Conservation (phyloP, 352 stramenopile species). For the Pythium aquatile region DNA sequence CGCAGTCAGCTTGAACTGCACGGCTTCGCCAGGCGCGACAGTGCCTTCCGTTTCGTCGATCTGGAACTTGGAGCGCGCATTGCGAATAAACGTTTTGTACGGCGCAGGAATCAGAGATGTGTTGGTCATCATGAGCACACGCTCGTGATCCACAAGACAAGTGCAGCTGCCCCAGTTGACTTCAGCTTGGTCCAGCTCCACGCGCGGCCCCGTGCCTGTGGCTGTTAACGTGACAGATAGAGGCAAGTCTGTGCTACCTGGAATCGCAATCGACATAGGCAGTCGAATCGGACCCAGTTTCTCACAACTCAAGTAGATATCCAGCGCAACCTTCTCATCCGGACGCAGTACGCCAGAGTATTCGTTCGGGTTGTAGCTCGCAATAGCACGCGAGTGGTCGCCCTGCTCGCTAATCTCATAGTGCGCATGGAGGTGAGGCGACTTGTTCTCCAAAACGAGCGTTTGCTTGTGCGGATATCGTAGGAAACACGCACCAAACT, state of each 20-base stretch:
- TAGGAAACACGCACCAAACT: slow-evolving; percentile 91
- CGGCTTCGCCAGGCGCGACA: slow-evolving; percentile 72
- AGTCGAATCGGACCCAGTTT: slow-evolving; percentile 91
- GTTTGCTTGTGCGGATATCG: slow-evolving; percentile 90
- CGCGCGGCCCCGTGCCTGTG: slow-evolving; percentile 76
- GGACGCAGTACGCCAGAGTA: slow-evolving; percentile 59
- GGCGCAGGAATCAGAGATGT: slow-evolving; percentile 85
- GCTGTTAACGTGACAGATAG: slow-evolving; percentile 87
- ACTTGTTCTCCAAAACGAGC: slow-evolving; percentile 88
- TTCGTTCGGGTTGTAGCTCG: slow-evolving; percentile 72
- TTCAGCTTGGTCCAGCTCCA: slow-evolving; percentile 78
- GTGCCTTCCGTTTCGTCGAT: slow-evolving; percentile 89
- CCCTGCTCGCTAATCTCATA: slow-evolving; percentile 92
- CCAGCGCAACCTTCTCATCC: slow-evolving; percentile 57
- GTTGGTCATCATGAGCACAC: slow-evolving; percentile 85
- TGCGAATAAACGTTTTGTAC: slow-evolving; percentile 94
- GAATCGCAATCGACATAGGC: slow-evolving; percentile 83
- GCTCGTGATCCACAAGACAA: slow-evolving; percentile 84
- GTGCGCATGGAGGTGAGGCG: slow-evolving; percentile 63
- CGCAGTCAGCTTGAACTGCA: slow-evolving; percentile 78
- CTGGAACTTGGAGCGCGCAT: slow-evolving; percentile 89
- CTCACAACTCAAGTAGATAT: slow-evolving; percentile 85
- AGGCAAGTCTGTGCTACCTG: slow-evolving; percentile 86
- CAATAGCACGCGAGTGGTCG: slow-evolving; percentile 81
- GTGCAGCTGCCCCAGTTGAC: slow-evolving; percentile 90